Conservation (phyloP, 2,329 filamentous ascomycete genomes). For the Fusarium guadeloupense region DNA sequence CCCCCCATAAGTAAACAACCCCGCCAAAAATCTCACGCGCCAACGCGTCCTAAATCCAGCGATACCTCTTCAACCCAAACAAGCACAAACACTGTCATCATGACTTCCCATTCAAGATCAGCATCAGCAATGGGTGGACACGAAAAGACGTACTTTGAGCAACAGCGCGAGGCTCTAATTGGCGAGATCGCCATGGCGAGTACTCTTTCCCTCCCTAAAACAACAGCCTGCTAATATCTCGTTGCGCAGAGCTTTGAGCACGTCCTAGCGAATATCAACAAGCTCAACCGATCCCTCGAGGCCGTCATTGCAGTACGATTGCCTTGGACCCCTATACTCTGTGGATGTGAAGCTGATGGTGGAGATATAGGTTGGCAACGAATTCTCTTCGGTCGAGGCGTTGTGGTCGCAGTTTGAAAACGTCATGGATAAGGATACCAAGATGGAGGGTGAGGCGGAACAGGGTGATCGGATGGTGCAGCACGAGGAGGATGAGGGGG, state of each 20-base stretch:
- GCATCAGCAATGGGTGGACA: slow-evolving; percentile 43
- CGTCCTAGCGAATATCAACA: slow-evolving; percentile 95
- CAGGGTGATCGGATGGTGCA: slow-evolving; percentile 35
- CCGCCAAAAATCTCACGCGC: slow-evolving; percentile 22
- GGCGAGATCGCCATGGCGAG: slow-evolving; percentile 76
- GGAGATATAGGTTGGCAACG: slow-evolving; percentile 80
- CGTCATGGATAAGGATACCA: slow-evolving; percentile 81
- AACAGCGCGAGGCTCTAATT: slow-evolving; percentile 76
- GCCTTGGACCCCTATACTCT: too few relatives aligned
- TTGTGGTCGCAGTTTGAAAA: slow-evolving; percentile 97
- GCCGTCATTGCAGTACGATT: slow-evolving; percentile 81
- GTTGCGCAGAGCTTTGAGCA: slow-evolving; percentile 77
- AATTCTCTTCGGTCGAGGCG: slow-evolving; percentile 96
- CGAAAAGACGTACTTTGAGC: slow-evolving; percentile 74
- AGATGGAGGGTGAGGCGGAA: slow-evolving; percentile 23
- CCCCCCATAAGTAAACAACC: slow-evolving; percentile 24
- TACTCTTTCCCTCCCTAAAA: background rate
- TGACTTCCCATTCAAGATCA: slow-evolving; percentile 47
- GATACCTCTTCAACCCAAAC: background rate
- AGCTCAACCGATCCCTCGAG: slow-evolving; percentile 90
- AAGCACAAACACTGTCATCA: slow-evolving; percentile 24
- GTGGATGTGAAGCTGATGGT: background rate
- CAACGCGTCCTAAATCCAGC: slow-evolving; percentile 20
- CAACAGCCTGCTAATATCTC: slow-evolving; percentile 1
- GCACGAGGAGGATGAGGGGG: slow-evolving; percentile 6